Conservation (phyloP, 164 flowering plant species). For the Nymphaea colorata region DNA sequence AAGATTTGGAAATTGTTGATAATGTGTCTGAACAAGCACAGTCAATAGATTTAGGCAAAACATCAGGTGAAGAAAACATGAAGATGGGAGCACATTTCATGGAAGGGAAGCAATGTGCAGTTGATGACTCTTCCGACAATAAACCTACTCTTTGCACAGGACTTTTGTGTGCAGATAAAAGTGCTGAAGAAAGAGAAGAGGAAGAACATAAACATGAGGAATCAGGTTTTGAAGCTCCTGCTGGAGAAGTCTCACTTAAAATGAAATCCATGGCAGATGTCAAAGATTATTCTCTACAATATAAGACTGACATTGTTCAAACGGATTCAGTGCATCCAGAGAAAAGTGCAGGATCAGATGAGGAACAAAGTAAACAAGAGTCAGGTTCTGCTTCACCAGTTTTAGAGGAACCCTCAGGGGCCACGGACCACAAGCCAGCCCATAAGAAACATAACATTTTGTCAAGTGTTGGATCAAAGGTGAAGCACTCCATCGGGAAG, state of each 20-base stretch:
- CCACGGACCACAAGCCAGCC: slow-evolving; percentile 30
- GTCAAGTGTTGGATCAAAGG: slow-evolving; percentile 84
- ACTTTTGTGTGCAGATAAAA: too few species aligned
- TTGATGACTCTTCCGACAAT: neutral
- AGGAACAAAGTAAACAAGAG: slow-evolving; percentile 23
- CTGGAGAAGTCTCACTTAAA: too few species aligned
- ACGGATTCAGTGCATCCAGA: slow-evolving; percentile 23
- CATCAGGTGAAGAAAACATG: slow-evolving; percentile 17
- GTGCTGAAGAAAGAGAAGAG: too few species aligned
- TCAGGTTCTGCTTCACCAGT: slow-evolving; percentile 39
- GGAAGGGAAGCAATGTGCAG: slow-evolving; percentile 8
- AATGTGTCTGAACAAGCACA: slow-evolving; percentile 5
- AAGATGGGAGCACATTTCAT: slow-evolving; percentile 7
- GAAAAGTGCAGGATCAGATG: slow-evolving; percentile 23
- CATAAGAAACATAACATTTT: slow-evolving; percentile 63
- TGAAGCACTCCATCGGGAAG: slow-evolving; percentile 77
- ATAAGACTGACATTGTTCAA: slow-evolving; percentile 15
- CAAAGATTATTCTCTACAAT: slow-evolving; percentile 11
- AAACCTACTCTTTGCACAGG: too few species aligned
- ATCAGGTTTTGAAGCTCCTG: too few species aligned
- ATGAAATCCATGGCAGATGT: neutral
- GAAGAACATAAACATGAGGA: too few species aligned
- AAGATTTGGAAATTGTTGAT: slow-evolving; percentile 7
- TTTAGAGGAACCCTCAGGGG: slow-evolving; percentile 47
- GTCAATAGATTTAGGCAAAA: slow-evolving; percentile 15